Evolutionary conservation across 2,329 filamentous ascomycete species (phyloP), one percentile per base, ranked within the genome.

Genomic region (Graphilbum ipis-grandicollis): DNA sequence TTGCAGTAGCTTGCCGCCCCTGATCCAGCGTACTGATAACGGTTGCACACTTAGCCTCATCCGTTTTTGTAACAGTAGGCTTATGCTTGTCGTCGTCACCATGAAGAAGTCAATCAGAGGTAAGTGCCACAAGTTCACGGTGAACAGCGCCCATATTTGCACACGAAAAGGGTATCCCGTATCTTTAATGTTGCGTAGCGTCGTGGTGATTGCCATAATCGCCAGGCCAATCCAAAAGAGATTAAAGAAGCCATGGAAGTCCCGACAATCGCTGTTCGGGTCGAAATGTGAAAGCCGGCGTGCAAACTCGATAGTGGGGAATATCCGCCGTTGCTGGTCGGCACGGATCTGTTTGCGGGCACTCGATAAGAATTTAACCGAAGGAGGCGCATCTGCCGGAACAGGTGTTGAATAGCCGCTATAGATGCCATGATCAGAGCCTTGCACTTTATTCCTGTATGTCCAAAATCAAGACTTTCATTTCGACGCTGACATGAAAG

Each of bases 191-290:
- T 93, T 96, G 49, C 88, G 75, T 50, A 94, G 59, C 65, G 85
- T 83, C n/a, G 82, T 82, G 3, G 88, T 96, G 43, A 93, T 78
- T 49, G 86, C 84, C 86, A 98, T 93, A 56, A 98, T 93, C 47
- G 82, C 83, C 41, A 98, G 66, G 9, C 84, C 84, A 45, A 98
- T 88, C 90, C 90, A 98, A 60, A 98, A 98, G 28, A 98, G 71
- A 37, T 90, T 83, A 60, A 94, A 98, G 68, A 98, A 98, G 52
- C 90, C 90, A 48, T 84, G 75, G 55, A 98, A 98, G 57, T 98
- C 85, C 50, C 76, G 76, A 55, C 96, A 86, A 50, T 93, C 85
- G 56, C 82, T 93, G 35, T 73, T 69, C 0, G 86, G 85, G 52
- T 98, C 90, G 53, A 98, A 93, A 59, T 98, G 88, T 15, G 88